A percentile compares a stretch with the other conserved stretches of the same genome.
Conservation (phyloP, 805 yeast species). For the Lachancea lanzarotensis region DNA sequence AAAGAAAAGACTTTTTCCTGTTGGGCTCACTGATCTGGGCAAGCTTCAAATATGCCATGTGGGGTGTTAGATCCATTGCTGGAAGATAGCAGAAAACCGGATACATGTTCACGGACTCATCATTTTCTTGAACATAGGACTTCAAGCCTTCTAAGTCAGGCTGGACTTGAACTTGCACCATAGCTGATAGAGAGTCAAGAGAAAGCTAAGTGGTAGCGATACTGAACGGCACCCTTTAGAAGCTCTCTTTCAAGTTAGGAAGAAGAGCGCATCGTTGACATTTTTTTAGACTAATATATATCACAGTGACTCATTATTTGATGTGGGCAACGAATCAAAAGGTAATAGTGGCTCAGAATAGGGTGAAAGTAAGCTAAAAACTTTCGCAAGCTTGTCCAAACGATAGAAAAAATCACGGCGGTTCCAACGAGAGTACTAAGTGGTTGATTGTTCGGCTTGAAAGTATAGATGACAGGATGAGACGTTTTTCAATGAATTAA, state of each 20-base stretch:
- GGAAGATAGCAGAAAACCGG: constrained; percentile 73
- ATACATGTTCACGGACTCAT: constrained; percentile 55
- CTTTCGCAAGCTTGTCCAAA: no score
- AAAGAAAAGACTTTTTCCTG: constrained; percentile 64
- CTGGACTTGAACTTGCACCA: constrained; percentile 34
- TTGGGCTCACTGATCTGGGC: constrained; percentile 51
- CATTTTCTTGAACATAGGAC: constrained; percentile 36
- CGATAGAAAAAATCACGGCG: no score
- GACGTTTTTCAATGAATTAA: no score
- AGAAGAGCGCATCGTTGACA: not conserved
- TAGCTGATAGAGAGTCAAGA: not conserved
- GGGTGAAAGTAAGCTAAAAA: no score
- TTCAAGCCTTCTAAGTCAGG: constrained; percentile 45
- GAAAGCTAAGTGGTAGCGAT: not conserved
- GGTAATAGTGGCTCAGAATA: not conserved
- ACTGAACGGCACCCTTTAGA: not conserved
- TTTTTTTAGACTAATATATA: not conserved
- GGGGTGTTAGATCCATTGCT: constrained; percentile 80
- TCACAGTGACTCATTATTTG: not conserved
- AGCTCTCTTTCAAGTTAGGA: not conserved
- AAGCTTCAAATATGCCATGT: constrained; percentile 79
- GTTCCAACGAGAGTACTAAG: no score
- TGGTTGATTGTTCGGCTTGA: no score
- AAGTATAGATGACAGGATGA: no score
- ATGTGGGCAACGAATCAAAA: not conserved